phyloP scores from a whole-genome alignment of 139 green algal genomes.

The Nannochloris sp. region DNA sequence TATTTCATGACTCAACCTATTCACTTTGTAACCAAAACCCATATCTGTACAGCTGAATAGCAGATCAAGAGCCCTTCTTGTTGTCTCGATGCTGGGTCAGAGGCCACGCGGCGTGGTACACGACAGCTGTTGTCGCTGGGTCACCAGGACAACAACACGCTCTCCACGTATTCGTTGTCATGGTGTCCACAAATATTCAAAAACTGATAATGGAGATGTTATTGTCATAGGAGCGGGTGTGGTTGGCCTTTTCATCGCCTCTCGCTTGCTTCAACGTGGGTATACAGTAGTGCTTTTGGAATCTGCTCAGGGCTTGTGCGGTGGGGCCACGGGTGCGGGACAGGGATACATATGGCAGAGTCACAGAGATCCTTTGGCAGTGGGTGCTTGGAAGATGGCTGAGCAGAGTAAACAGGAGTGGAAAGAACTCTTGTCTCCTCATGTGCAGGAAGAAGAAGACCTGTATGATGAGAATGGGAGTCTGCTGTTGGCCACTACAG shows the following conservation, averaged over 20 bases:
- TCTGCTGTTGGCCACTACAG: constrained; percentile 40
- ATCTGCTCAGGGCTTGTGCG: neutral
- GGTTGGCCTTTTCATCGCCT: constrained; percentile 20
- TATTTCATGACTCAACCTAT: no score
- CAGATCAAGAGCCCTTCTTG: no score
- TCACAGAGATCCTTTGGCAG: constrained; percentile 31
- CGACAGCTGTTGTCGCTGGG: no score
- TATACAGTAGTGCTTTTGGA: constrained; percentile 14
- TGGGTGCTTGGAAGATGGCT: constrained; percentile 41
- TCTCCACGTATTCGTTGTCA: no score
- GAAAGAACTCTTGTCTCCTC: constrained; percentile 14
- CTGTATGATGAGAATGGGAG: constrained; percentile 34
- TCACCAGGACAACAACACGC: no score
- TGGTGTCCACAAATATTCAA: neutral
- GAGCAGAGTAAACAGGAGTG: constrained; percentile 39
- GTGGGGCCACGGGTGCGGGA: constrained; percentile 33
- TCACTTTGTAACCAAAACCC: no score
- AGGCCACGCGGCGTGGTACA: no score
- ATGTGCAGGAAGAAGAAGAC: neutral
- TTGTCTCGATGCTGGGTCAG: no score
- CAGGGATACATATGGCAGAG: constrained; percentile 69
- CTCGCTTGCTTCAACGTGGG: neutral
- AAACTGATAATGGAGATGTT: constrained; percentile 12
- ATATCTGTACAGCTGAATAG: no score
- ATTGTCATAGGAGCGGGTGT: constrained; percentile 19